Base-by-base conservation (phyloP, 2,329 filamentous ascomycete species). In the Colletotrichum graminicola region DNA sequence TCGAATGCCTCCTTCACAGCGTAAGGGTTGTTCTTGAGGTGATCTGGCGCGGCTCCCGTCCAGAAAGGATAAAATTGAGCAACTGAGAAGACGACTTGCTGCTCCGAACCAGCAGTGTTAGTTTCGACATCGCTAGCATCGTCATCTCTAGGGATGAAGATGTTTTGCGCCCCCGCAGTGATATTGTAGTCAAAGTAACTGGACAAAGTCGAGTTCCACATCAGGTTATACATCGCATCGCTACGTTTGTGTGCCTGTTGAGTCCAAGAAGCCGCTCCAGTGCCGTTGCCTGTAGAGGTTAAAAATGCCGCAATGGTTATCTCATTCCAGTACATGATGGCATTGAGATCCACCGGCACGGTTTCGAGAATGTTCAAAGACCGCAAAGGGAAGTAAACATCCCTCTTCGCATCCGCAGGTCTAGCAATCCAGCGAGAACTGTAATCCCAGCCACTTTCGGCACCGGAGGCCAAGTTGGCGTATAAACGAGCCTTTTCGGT, bases 141-240 rank as follows among this genome's bases (percentile, higher is more conserved):
- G 4, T 79, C 75, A 73, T 90, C 88, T 11, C 78, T 78, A 1
- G 85, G 83, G 18, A 88, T 81, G 75, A 86, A 91, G 43, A 88
- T 79, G 74, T 89, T 85, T 72, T 91, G 90, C 1, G 83, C 79
- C 12, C 78, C 80, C 0, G 88, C 88, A 0, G 89, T 92, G 39
- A 90, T 73, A 80, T 92, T 93, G 82, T 88, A 92, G 83, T 93
- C 91, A 76, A 92, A 92, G 82, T 91, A 93, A 79, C 85, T 86
- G 78, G 82, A 87, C 72, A 89, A 84, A 8, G 87, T 89, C 39
- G 85, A 80, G 78, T 91, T 91, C 90, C 90, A 93, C 79, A 92
- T 83, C 56, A 92, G 78, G 0, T 84, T 82, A 59, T 87, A 86
- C 86, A 93, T 92, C 73, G 89, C 90, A 54, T 86, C 84, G 78